These are phyloP conservation scores for Aspergillus ruber DNA, from an alignment of 2,329 filamentous ascomycete species.

Conservation along the genomic window DNA sequence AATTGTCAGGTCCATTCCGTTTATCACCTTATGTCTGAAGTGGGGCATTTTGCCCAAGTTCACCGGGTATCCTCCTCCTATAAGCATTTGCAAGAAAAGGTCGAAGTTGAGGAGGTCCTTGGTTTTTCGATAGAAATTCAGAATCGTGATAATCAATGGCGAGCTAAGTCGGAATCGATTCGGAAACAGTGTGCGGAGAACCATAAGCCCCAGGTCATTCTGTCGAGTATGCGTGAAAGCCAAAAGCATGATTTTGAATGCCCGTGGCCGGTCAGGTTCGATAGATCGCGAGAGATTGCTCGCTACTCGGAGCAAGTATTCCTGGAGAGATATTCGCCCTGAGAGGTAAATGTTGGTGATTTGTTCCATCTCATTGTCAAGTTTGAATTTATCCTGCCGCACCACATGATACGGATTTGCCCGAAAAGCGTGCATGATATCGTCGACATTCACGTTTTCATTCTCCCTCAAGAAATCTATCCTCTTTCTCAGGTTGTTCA, in stretches of 20 bases:
- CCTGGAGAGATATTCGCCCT: constrained; percentile 26
- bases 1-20: constrained; percentile 30
- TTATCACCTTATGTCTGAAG: constrained; percentile 24
- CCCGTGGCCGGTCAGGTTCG: constrained; percentile 31
- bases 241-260: constrained; percentile 29
- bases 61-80: constrained; percentile 27
- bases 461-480: constrained; percentile 24
- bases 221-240: constrained; percentile 33
- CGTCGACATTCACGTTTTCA: constrained; percentile 20
- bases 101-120: constrained; percentile 38
- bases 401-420: constrained; percentile 12
- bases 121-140: constrained; percentile 34
- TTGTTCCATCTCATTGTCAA: constrained; percentile 23
- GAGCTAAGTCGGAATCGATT: constrained; percentile 31
- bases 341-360: constrained; percentile 24
- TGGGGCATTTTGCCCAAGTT: constrained; percentile 23
- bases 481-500: constrained; percentile 26
- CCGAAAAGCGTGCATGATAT: constrained; percentile 25
- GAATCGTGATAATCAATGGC: constrained; percentile 30
- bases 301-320: constrained; percentile 30
- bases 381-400: constrained; percentile 11
- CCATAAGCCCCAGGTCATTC: constrained; percentile 34
- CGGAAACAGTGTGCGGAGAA: constrained; percentile 32
- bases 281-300: constrained; percentile 28
- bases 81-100: constrained; percentile 31